A percentile compares a stretch with the other conserved stretches of the same genome.
phyloP scores from a whole-genome alignment of 2,329 filamentous ascomycete species.

The Cordyceps cicadae region DNA sequence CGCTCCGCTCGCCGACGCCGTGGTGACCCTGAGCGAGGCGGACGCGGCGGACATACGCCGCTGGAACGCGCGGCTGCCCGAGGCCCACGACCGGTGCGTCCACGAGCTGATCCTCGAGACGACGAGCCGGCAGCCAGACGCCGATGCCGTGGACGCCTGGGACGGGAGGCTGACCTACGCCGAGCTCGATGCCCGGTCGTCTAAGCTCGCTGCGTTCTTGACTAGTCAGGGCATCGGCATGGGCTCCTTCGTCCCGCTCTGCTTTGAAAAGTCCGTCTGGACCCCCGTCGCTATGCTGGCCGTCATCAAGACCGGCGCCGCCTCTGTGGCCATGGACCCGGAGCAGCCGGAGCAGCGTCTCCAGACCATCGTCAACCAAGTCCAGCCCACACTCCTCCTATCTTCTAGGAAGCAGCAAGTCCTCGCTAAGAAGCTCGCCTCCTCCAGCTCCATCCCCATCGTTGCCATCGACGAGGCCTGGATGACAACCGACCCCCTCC shows the following conservation, averaged over 20 bases:
- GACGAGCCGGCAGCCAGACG: conserved; percentile 23
- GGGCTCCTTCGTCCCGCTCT: conserved; percentile 18
- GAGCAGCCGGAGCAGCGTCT: conserved; percentile 15
- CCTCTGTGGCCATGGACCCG: conserved; percentile 21
- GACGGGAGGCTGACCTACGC: conserved; percentile 34
- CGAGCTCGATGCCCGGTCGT: conserved; percentile 22
- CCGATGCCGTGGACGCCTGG: conserved; percentile 34
- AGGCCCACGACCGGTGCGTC: conserved; percentile 23
- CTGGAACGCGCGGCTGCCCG: conserved; percentile 14
- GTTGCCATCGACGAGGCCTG: neutral
- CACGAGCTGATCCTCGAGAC: conserved; percentile 33
- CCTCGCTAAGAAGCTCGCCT: neutral
- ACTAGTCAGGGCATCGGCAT: conserved; percentile 18
- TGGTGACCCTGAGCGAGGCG: conserved; percentile 1
- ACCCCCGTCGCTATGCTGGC: conserved; percentile 18
- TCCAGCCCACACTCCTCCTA: conserved; percentile 16
- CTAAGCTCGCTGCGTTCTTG: conserved; percentile 13
- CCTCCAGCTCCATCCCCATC: neutral
- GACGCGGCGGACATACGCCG: conserved; percentile 12
- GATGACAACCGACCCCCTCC: neutral
- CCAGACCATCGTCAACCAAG: conserved; percentile 14
- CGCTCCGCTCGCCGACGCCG: neutral
- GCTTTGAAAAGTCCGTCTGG: conserved; percentile 21
- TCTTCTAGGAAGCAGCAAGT: conserved; percentile 13
- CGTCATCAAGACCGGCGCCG: conserved; percentile 19